A percentile compares a stretch with the other conserved stretches of the same genome.
Conservation (phyloP, 1,139 yeast species). For the Candida sp. region DNA sequence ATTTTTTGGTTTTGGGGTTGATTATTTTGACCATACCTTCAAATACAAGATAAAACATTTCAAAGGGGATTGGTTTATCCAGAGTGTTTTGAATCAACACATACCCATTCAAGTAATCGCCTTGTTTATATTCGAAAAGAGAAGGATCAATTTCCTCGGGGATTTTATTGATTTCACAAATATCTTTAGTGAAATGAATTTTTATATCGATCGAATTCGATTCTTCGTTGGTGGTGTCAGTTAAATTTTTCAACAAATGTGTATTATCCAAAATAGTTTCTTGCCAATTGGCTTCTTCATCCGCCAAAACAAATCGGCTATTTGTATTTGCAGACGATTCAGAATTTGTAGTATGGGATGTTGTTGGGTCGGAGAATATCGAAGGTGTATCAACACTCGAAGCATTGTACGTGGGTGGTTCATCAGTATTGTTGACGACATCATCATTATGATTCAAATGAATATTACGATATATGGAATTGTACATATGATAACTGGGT, state of each 20-base stretch:
- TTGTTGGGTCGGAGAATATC: background rate
- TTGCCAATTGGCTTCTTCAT: constrained; percentile 34
- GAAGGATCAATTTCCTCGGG: constrained; percentile 33
- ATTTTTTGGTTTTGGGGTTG: constrained; percentile 16
- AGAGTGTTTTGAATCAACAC: constrained; percentile 26
- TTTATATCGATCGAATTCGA: constrained; percentile 26
- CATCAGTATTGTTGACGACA: background rate
- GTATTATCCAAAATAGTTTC: constrained; percentile 39
- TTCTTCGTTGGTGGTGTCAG: constrained; percentile 22
- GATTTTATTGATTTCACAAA: constrained; percentile 23
- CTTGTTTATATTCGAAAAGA: constrained; percentile 35
- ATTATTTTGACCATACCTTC: constrained; percentile 26
- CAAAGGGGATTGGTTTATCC: constrained; percentile 27
- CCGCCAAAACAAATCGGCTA: constrained; percentile 20
- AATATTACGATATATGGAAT: constrained; percentile 5
- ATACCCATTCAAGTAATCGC: constrained; percentile 40
- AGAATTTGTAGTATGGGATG: background rate
- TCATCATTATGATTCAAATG: constrained; percentile 2
- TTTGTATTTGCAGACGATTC: background rate
- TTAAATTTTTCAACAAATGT: constrained; percentile 30
- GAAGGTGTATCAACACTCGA: background rate
- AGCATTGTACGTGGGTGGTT: constrained; percentile 2
- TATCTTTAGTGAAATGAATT: constrained; percentile 33
- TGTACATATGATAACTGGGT: constrained; percentile 20
- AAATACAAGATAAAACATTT: constrained; percentile 40